phyloP scores from a whole-genome alignment of 73 alveolate genomes.

The Paramecium caudatum region DNA sequence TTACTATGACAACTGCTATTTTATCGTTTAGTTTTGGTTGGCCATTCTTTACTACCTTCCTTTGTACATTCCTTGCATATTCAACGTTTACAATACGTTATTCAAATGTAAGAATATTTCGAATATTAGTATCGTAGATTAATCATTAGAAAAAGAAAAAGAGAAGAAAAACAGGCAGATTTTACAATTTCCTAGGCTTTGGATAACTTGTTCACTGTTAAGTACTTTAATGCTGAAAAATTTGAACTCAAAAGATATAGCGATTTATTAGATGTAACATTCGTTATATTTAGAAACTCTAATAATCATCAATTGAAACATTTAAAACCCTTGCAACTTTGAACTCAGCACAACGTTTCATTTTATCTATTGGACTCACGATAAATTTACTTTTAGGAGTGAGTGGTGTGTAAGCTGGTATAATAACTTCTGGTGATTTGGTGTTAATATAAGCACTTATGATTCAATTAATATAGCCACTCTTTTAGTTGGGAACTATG shows the following conservation, averaged over 20 bases:
- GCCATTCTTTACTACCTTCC: conserved; percentile 56
- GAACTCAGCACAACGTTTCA: conserved; percentile 82
- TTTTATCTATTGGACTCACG: conserved; percentile 86
- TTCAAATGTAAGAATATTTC: background rate
- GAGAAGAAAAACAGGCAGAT: conserved; percentile 83
- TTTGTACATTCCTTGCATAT: conserved; percentile 46
- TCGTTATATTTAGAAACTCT: conserved; percentile 59
- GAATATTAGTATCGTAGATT: conserved; percentile 76
- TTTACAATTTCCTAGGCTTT: conserved; percentile 86
- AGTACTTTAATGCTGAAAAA: conserved; percentile 86
- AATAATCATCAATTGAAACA: conserved; percentile 68
- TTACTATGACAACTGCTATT: conserved; percentile 41
- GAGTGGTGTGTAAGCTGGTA: conserved; percentile 81
- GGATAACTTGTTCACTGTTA: conserved; percentile 88
- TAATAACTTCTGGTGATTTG: conserved; percentile 92
- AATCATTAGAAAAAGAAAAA: conserved; percentile 80
- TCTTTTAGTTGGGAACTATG: conserved; percentile 86
- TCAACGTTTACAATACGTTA: background rate
- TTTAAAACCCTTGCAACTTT: conserved; percentile 80
- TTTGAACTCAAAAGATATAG: conserved; percentile 81
- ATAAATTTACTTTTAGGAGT: conserved; percentile 86
- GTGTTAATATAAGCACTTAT: conserved; percentile 88
- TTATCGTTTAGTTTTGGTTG: conserved; percentile 64
- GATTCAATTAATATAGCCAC: conserved; percentile 82
- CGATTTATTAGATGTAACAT: conserved; percentile 45